These are phyloP conservation scores for Periconia sp. DNA, from an alignment of 2,329 filamentous ascomycete species.

Conservation along the genomic window DNA sequence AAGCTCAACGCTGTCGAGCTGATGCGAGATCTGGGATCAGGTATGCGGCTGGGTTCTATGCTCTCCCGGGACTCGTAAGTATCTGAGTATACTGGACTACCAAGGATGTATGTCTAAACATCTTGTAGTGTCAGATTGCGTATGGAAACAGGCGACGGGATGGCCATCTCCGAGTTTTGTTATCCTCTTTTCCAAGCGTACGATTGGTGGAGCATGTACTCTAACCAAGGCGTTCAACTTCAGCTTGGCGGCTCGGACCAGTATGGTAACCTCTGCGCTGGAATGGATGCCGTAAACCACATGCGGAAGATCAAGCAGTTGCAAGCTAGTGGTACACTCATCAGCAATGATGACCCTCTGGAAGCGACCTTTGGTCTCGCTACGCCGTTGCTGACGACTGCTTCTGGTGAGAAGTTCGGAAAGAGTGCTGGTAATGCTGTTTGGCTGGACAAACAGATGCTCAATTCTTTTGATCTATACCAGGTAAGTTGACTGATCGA, in stretches of 20 bases:
- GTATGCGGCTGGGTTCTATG: conserved; percentile 83
- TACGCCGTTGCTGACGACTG: conserved; percentile 84
- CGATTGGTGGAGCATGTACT: conserved; percentile 94
- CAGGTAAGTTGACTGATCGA: conserved; percentile 54
- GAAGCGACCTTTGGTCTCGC: conserved; percentile 79
- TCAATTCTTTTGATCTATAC: conserved; percentile 84
- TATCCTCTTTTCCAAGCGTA: conserved; percentile 94
- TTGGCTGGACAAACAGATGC: conserved; percentile 86
- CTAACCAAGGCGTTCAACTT: conserved; percentile 71
- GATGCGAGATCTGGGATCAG: conserved; percentile 73
- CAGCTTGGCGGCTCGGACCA: conserved; percentile 97
- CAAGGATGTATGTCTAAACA: conserved; percentile 26
- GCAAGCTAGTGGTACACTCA: conserved; percentile 5
- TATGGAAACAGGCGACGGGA: conserved; percentile 83
- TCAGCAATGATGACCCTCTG: conserved; percentile 42
- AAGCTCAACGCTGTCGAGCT: conserved; percentile 75
- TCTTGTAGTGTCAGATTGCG: conserved; percentile 73
- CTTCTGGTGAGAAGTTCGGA: conserved; percentile 87
- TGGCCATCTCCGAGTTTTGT: conserved; percentile 91
- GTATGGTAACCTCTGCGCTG: conserved; percentile 93
- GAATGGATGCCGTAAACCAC: conserved; percentile 82
- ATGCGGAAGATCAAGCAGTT: conserved; percentile 58
- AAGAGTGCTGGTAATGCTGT: conserved; percentile 94
- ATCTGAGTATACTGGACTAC: too few relatives aligned
- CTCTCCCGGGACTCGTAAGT: conserved; percentile 84